Conservation (phyloP, 2,329 filamentous ascomycete species). For the Thielaviopsis populi region DNA sequence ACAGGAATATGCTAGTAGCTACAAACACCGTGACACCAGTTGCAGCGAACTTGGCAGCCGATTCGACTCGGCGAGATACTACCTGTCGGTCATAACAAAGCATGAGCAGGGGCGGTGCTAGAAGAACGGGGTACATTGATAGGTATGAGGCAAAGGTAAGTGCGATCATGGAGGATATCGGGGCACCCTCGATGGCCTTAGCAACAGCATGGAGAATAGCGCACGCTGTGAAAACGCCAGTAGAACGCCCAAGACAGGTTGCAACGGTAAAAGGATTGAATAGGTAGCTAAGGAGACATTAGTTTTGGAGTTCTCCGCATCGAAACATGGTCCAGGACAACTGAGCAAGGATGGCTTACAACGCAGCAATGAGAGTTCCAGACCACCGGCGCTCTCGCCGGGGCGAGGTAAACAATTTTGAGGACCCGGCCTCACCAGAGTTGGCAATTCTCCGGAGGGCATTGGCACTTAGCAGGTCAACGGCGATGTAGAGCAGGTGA, state of each 20-base stretch:
- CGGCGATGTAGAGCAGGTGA: constrained; percentile 60
- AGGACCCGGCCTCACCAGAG: constrained; percentile 62
- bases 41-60: constrained; percentile 36
- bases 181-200: constrained; percentile 60
- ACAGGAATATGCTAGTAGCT: constrained; percentile 42
- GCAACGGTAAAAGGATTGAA: constrained; percentile 92
- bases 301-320: not conserved
- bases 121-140: constrained; percentile 77
- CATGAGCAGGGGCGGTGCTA: constrained; percentile 68
- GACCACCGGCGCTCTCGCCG: constrained; percentile 58
- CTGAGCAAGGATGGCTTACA: constrained; percentile 42
- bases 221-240: constrained; percentile 74
- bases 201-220: constrained; percentile 74
- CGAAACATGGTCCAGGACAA: not conserved
- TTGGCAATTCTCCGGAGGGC: constrained; percentile 67
- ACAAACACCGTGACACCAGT: constrained; percentile 39
- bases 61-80: constrained; percentile 24
- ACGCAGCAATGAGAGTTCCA: constrained; percentile 59
- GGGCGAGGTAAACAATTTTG: constrained; percentile 62
- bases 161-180: constrained; percentile 64
- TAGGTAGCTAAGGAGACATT: constrained; percentile 47
- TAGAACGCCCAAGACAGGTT: constrained; percentile 79
- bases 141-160: constrained; percentile 79
- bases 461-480: constrained; percentile 71
- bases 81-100: constrained; percentile 58